A percentile compares a stretch with the other conserved stretches of the same genome.
Evolutionary conservation across 176 grass and related monocot species (phyloP).

Genomic region (Oryza meyeriana): DNA sequence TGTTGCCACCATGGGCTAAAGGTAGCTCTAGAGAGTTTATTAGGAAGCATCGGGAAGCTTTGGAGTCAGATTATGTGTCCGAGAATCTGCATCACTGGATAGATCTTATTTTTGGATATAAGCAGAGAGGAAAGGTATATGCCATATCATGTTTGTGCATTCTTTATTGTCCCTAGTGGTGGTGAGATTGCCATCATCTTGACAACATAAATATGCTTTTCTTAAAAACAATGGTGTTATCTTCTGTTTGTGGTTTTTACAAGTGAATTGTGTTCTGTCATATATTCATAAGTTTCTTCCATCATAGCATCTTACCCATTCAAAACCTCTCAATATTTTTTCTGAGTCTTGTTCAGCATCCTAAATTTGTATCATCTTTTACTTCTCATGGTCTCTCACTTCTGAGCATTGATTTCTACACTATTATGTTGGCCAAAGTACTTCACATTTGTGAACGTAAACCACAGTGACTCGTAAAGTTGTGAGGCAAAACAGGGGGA

Average conservation of each 20-base stretch:
- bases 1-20: slow-evolving; percentile 94
- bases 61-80: slow-evolving; percentile 97
- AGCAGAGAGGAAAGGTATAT: slow-evolving; percentile 92
- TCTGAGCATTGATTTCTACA: slow-evolving; percentile 15
- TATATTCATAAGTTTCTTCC: background rate
- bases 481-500: slow-evolving; percentile 7
- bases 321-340: background rate
- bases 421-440: background rate
- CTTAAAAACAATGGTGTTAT: no score
- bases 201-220: no score
- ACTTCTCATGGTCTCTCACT: background rate
- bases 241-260: background rate
- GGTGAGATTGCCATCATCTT: slow-evolving; percentile 28
- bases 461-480: background rate
- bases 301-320: background rate
- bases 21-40: slow-evolving; percentile 92
- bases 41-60: slow-evolving; percentile 89
- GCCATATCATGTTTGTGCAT: slow-evolving; percentile 32
- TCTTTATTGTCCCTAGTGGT: slow-evolving; percentile 4
- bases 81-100: slow-evolving; percentile 99
- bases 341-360: background rate
- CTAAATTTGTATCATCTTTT: background rate
- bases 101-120: slow-evolving; percentile 97
- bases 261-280: background rate
- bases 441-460: slow-evolving; percentile 14